Percentiles rank a stretch among this genome's conserved stretches.
phyloP scores from a whole-genome alignment of 768 basidiomycete species.

The Mrakia gelida region DNA sequence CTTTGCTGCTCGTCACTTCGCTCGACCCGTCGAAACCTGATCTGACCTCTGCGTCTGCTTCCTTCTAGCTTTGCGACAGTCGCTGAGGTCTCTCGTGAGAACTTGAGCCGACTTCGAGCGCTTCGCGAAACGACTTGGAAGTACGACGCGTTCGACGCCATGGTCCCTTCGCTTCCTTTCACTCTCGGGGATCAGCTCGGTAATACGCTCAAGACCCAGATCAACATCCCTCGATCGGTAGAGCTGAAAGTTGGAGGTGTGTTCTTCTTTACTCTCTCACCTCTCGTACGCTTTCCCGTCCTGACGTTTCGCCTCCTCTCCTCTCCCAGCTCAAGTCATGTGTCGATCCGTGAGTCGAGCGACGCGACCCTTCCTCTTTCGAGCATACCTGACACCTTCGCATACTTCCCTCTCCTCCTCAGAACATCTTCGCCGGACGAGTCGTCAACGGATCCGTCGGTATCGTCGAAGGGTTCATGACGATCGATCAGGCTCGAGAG shows the following conservation, averaged over 20 bases:
- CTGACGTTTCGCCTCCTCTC: not conserved
- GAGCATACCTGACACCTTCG: not conserved
- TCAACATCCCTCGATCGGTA: not conserved
- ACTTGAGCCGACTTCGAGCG: not conserved
- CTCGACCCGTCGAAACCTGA: not conserved
- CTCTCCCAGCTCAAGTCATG: not conserved
- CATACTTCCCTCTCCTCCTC: not conserved
- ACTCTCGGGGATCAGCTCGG: not conserved
- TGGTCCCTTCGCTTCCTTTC: not conserved
- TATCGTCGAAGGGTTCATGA: constrained; percentile 3
- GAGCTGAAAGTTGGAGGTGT: constrained; percentile 2
- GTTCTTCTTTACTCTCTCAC: not conserved
- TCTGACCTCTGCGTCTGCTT: not conserved
- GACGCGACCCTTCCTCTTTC: not conserved
- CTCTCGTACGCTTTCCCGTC: not conserved
- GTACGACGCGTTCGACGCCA: not conserved
- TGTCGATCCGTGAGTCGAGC: not conserved
- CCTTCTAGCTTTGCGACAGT: not conserved
- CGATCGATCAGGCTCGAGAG: not conserved
- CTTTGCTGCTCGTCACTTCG: not conserved
- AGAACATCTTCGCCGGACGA: constrained; percentile 6
- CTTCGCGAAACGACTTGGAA: not conserved
- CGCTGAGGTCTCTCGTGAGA: not conserved
- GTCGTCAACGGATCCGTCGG: constrained; percentile 7
- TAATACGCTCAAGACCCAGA: not conserved